Base-by-base conservation (phyloP, 1,284 basidiomycete genomes). In the Entoloma clypeatum region DNA sequence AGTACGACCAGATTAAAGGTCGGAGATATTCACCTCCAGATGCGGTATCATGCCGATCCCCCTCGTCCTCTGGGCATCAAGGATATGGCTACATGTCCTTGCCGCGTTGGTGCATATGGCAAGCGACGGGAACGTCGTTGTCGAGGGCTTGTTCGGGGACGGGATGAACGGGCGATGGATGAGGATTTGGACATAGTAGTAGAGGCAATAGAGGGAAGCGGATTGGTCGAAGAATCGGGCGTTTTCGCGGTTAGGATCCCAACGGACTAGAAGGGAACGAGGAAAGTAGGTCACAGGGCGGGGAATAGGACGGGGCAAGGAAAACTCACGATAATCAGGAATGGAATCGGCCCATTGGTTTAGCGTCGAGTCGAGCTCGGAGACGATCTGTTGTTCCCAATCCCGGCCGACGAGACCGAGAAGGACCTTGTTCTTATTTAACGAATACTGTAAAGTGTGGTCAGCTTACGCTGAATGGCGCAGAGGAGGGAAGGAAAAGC, bases 101-200 rank as follows among this genome's bases (percentile, higher is more conserved):
- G n/a, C n/a, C n/a, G n/a, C n/a, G n/a, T n/a, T n/a, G n/a, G n/a
- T n/a, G n/a, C n/a, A n/a, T n/a, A n/a, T n/a, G n/a, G n/a, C n/a
- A n/a, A n/a, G n/a, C n/a, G n/a, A n/a, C n/a, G n/a, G n/a, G n/a
- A 69, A 81, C 57, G 79, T 69, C 2, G 81, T 57, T 1, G 74
- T 67, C 0, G 78, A 75, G 0, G 74, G 72, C 46, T 77, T 76
- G 30, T 69, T 67, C 1, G 76, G 74, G 0, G 80, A 77, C 0
- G 86, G 84, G 41, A 92, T 88, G 63, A 91, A 92, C 0, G 86
- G 85, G 7, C n/a, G n/a, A n/a, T n/a, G n/a, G n/a, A n/a, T n/a
- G n/a, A n/a, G n/a, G n/a, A n/a, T n/a, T n/a, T n/a, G n/a, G n/a
- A n/a, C n/a, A n/a, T n/a, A n/a, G n/a, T 88, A 89, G 57, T 86